Conservation (phyloP, 2,329 filamentous ascomycete genomes). For the Aspergillus alliaceus region DNA sequence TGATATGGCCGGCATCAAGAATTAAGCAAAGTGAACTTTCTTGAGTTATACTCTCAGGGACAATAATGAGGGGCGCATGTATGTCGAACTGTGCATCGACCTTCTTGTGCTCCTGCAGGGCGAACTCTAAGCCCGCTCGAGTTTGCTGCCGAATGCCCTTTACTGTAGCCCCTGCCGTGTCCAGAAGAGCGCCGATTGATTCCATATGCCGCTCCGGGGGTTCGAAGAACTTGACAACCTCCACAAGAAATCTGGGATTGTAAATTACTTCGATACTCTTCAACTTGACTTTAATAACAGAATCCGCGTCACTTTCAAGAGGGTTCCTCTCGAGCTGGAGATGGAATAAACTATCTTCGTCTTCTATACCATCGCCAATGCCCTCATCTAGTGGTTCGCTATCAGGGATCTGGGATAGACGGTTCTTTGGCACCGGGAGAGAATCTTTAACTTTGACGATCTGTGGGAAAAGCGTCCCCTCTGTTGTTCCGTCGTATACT, state of each 20-base stretch:
- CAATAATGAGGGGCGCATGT: slow-evolving; percentile 92
- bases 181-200: slow-evolving; percentile 92
- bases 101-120: slow-evolving; percentile 95
- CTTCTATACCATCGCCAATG: slow-evolving; percentile 44
- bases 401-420: slow-evolving; percentile 23
- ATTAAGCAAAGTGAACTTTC: slow-evolving; percentile 84
- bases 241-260: slow-evolving; percentile 90
- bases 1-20: slow-evolving; percentile 92
- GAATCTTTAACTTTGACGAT: slow-evolving; percentile 95
- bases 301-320: slow-evolving; percentile 86
- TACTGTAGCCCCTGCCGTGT: slow-evolving; percentile 91
- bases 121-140: slow-evolving; percentile 91
- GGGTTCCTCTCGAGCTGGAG: slow-evolving; percentile 94
- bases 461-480: slow-evolving; percentile 86
- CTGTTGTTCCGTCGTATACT: slow-evolving; percentile 93
- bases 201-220: slow-evolving; percentile 98
- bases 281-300: slow-evolving; percentile 83
- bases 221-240: slow-evolving; percentile 91
- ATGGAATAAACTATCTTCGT: slow-evolving; percentile 81
- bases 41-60: slow-evolving; percentile 87
- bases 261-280: slow-evolving; percentile 97
- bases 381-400: slow-evolving; percentile 40
- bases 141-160: slow-evolving; percentile 95
- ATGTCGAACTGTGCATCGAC: slow-evolving; percentile 95
- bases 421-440: slow-evolving; percentile 55